These are phyloP conservation scores for Eutypella sp. DNA, from an alignment of 2,329 filamentous ascomycete genomes.

Conservation along the genomic window DNA sequence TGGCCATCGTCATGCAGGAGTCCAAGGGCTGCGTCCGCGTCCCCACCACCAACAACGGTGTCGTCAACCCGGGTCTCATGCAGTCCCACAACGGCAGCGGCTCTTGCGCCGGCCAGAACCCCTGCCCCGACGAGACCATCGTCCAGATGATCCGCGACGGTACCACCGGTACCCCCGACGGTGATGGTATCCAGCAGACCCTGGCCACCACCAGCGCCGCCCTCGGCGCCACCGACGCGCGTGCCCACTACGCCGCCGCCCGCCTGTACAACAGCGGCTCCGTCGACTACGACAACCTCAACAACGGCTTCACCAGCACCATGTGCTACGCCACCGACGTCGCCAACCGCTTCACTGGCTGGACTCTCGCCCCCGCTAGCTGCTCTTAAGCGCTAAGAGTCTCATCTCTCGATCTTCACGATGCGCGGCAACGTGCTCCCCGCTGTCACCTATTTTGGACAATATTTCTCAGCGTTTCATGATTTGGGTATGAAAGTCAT, in stretches of 20 bases:
- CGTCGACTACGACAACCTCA: conserved; percentile 30
- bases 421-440: too few relatives aligned
- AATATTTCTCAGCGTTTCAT: too few relatives aligned
- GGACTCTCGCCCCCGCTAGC: conserved; percentile 3
- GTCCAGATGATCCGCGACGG: conserved; percentile 35
- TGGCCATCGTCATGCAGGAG: conserved; percentile 41
- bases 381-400: not conserved
- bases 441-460: too few relatives aligned
- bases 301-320: conserved; percentile 36
- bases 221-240: conserved; percentile 23
- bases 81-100: conserved; percentile 31
- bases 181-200: conserved; percentile 37
- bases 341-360: conserved; percentile 31
- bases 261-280: conserved; percentile 46
- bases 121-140: conserved; percentile 22
- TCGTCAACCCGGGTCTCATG: conserved; percentile 38
- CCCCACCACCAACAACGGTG: conserved; percentile 34
- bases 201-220: conserved; percentile 21
- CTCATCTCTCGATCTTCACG: too few relatives aligned
- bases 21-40: conserved; percentile 39
- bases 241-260: conserved; percentile 40
- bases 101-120: conserved; percentile 30
- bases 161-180: conserved; percentile 32
- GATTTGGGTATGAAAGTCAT: too few relatives aligned
- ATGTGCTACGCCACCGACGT: conserved; percentile 47